These are phyloP conservation scores for Tephrocybe sp. DNA, from an alignment of 768 basidiomycete species.

Conservation along the genomic window DNA sequence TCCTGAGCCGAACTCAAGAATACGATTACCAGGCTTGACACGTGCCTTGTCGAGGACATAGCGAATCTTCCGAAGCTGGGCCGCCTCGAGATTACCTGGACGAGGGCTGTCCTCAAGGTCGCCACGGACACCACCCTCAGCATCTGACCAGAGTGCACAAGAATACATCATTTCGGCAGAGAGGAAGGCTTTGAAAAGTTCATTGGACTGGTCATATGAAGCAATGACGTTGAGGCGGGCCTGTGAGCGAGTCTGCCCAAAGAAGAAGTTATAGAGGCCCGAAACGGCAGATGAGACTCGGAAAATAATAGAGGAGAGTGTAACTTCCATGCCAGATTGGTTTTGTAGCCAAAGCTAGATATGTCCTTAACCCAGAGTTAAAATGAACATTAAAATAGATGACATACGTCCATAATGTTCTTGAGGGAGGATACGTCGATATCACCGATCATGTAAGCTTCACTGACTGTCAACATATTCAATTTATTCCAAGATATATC, in stretches of 20 bases:
- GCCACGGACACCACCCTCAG: conserved; percentile 78
- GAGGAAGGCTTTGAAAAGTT: conserved; percentile 83
- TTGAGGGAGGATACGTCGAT: conserved; percentile 61
- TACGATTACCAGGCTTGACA: conserved; percentile 75
- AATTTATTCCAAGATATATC: conserved; percentile 8
- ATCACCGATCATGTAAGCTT: conserved; percentile 75
- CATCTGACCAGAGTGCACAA: conserved; percentile 80
- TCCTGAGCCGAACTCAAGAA: conserved; percentile 91
- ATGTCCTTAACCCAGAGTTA: conserved; percentile 8
- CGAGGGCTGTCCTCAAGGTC: conserved; percentile 59
- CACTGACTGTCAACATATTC: conserved; percentile 53
- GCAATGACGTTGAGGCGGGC: conserved; percentile 78
- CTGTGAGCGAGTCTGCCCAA: conserved; percentile 72
- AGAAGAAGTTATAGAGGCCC: conserved; percentile 66
- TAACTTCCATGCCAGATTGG: conserved; percentile 53
- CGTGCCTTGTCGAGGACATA: conserved; percentile 78
- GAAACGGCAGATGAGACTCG: conserved; percentile 59
- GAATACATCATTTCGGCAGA: conserved; percentile 95
- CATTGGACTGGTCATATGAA: conserved; percentile 92
- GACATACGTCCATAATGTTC: conserved; percentile 61
- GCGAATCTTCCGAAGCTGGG: conserved; percentile 82
- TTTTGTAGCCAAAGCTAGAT: conserved; percentile 68
- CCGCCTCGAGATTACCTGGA: conserved; percentile 73
- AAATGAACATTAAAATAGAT: conserved; percentile 2
- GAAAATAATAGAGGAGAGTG: conserved; percentile 55